Percentiles rank a stretch among this genome's conserved stretches.
Evolutionary conservation across 768 basidiomycete genomes (phyloP).

Genomic region (Chalciporus sphaerocephalus): DNA sequence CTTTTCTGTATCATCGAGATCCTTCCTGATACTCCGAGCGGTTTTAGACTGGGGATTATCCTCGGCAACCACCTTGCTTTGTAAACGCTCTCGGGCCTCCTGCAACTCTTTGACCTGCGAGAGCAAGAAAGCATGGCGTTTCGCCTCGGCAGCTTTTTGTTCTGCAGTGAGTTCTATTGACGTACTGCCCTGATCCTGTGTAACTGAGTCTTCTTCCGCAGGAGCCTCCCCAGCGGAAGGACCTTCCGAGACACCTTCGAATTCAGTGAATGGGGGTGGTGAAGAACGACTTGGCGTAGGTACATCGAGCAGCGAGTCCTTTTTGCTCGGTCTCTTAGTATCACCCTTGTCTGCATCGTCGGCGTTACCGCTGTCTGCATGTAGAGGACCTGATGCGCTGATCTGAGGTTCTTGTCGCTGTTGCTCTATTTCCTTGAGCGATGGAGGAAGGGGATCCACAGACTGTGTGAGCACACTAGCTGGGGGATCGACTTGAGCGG

Average conservation of each 20-base stretch:
- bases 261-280: constrained; percentile 28
- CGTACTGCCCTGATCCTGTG: constrained; percentile 20
- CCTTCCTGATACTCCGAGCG: constrained; percentile 10
- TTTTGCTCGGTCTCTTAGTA: background rate
- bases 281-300: constrained; percentile 14
- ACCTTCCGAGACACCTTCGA: constrained; percentile 6
- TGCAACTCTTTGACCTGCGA: constrained; percentile 17
- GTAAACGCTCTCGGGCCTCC: background rate
- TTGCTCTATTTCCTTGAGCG: background rate
- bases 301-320: constrained; percentile 3
- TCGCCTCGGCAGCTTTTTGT: constrained; percentile 21
- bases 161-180: constrained; percentile 18
- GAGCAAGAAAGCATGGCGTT: constrained; percentile 18
- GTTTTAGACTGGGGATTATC: background rate
- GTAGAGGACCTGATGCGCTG: constrained; percentile 1
- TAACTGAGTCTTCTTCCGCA: constrained; percentile 7
- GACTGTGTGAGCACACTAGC: constrained; percentile 11
- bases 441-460: constrained; percentile 2
- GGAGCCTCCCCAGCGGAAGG: constrained; percentile 5
- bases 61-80: background rate
- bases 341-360: constrained; percentile 2
- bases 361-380: constrained; percentile 4
- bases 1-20: constrained; percentile 17
- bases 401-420: background rate
- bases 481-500: constrained; percentile 25